Conservation (phyloP, 495 filamentous ascomycete species). For the Tuber umbilicatum region DNA sequence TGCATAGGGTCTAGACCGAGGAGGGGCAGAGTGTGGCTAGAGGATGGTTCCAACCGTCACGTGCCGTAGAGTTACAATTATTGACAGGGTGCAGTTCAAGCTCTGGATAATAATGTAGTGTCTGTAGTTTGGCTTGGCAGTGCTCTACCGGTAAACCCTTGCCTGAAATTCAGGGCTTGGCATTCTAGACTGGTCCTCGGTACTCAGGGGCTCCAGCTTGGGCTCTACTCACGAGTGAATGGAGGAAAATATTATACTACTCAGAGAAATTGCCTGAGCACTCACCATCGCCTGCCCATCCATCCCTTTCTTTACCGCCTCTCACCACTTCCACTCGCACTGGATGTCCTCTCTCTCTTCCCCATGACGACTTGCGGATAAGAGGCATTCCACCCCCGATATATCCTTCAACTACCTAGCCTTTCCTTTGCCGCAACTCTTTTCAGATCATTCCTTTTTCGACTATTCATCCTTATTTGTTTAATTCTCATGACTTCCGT, state of each 20-base stretch:
- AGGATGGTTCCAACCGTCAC: neutral
- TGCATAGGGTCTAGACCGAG: neutral
- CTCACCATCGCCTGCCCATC: neutral
- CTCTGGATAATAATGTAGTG: too few species aligned
- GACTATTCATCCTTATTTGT: neutral
- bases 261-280: neutral
- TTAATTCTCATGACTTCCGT: constrained; percentile 20
- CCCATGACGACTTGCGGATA: neutral
- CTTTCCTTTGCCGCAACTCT: neutral
- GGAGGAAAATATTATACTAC: neutral
- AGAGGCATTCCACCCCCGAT: neutral
- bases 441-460: neutral
- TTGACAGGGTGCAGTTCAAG: too few species aligned
- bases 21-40: neutral
- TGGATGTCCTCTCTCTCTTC: neutral
- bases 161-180: neutral
- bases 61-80: neutral
- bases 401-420: neutral
- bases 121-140: neutral
- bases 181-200: neutral
- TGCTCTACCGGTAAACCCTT: neutral
- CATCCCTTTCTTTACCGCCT: constrained; percentile 3
- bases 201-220: neutral
- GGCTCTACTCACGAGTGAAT: neutral
- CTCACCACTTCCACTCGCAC: neutral